Evolutionary conservation across 495 filamentous ascomycete species (phyloP).

Genomic region (Daldinia vernicosa): DNA sequence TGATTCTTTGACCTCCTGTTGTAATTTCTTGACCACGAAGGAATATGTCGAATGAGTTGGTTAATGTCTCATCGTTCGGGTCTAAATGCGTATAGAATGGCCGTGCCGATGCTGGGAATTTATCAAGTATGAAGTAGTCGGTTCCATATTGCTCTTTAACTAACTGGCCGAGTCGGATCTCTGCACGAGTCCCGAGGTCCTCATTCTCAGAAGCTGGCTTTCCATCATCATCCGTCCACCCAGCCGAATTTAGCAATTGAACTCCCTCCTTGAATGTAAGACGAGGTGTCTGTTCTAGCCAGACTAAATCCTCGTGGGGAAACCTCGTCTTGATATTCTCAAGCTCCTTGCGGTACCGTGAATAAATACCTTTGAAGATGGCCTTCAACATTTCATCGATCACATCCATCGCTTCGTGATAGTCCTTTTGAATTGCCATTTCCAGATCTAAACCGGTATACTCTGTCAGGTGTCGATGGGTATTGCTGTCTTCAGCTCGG

Average conservation of each 20-base stretch:
- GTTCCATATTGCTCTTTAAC: slow-evolving; percentile 87
- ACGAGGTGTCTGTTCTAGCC: slow-evolving; percentile 82
- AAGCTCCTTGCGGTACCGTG: slow-evolving; percentile 72
- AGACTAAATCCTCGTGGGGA: slow-evolving; percentile 69
- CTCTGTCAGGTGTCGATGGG: slow-evolving; percentile 94
- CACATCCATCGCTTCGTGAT: slow-evolving; percentile 86
- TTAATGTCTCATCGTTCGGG: slow-evolving; percentile 71
- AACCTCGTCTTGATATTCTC: slow-evolving; percentile 69
- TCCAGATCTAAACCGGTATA: slow-evolving; percentile 95
- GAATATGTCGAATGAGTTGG: slow-evolving; percentile 97
- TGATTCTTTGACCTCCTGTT: slow-evolving; percentile 90
- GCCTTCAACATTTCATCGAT: slow-evolving; percentile 87
- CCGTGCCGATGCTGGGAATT: slow-evolving; percentile 82
- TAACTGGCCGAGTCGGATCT: slow-evolving; percentile 83
- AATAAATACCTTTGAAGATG: slow-evolving; percentile 83
- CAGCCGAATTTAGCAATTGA: slow-evolving; percentile 80
- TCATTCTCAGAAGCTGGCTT: slow-evolving; percentile 71
- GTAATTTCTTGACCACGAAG: slow-evolving; percentile 93
- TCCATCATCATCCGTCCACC: slow-evolving; percentile 81
- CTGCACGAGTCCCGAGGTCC: slow-evolving; percentile 83
- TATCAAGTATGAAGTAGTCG: slow-evolving; percentile 95
- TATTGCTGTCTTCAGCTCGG: slow-evolving; percentile 96
- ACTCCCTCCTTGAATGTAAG: slow-evolving; percentile 84
- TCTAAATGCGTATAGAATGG: slow-evolving; percentile 98
- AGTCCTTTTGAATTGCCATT: slow-evolving; percentile 89